phyloP scores from a whole-genome alignment of 2,329 filamentous ascomycete genomes.

The Hysterium pulicare region DNA sequence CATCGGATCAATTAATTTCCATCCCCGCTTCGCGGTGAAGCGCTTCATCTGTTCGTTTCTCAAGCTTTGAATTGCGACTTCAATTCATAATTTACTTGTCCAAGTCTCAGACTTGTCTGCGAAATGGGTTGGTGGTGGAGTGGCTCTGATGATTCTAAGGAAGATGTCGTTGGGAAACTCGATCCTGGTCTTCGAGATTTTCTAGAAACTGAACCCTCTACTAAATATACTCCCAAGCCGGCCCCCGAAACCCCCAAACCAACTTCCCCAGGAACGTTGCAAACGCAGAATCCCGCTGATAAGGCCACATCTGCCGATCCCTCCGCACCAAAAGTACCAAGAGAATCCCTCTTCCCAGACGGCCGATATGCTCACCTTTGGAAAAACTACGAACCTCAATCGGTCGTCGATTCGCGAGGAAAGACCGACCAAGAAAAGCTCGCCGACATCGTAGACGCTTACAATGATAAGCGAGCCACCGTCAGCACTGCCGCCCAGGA shows the following conservation, averaged over 20 bases:
- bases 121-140: constrained; percentile 67
- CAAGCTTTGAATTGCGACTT: background rate
- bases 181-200: constrained; percentile 82
- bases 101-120: too few relatives aligned
- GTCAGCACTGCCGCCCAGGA: constrained; percentile 83
- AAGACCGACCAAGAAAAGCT: constrained; percentile 79
- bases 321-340: constrained; percentile 39
- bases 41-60: background rate
- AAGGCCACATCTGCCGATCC: constrained; percentile 12
- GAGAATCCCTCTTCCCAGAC: constrained; percentile 62
- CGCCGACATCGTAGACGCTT: constrained; percentile 74
- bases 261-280: constrained; percentile 20
- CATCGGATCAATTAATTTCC: constrained; percentile 11
- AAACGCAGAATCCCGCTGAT: constrained; percentile 17
- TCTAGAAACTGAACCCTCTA: constrained; percentile 75
- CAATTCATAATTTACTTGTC: constrained; percentile 1
- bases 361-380: constrained; percentile 82
- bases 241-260: constrained; percentile 50
- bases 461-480: constrained; percentile 74
- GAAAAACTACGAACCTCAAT: constrained; percentile 80
- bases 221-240: constrained; percentile 54
- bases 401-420: constrained; percentile 63
- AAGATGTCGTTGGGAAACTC: constrained; percentile 69
- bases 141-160: constrained; percentile 37
- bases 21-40: constrained; percentile 3